These are phyloP conservation scores for Scutellaria galericulata DNA, from an alignment of 257 asterid genomes.

Conservation along the genomic window DNA sequence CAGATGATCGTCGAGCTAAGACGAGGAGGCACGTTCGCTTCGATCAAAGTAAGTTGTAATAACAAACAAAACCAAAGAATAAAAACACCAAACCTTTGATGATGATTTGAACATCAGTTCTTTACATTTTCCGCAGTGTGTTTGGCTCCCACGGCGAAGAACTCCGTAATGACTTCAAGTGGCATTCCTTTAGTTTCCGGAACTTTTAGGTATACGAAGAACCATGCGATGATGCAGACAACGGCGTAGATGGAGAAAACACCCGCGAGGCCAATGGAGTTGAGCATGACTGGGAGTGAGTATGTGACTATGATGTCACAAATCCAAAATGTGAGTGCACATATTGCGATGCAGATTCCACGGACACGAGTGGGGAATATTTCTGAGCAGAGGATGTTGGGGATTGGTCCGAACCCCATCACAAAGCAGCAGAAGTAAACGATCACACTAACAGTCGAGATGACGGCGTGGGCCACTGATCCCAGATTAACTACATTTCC, in stretches of 20 bases:
- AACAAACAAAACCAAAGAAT: not conserved
- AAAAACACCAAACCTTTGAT: constrained; percentile 10
- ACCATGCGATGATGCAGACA: constrained; percentile 70
- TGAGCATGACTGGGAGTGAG: constrained; percentile 75
- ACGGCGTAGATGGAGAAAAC: constrained; percentile 78
- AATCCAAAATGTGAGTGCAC: constrained; percentile 89
- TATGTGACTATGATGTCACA: constrained; percentile 86
- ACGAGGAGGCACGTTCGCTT: too few species aligned
- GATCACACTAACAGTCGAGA: constrained; percentile 81
- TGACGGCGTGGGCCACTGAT: constrained; percentile 55
- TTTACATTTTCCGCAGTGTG: constrained; percentile 43
- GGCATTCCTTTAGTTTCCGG: constrained; percentile 98
- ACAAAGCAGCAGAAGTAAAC: constrained; percentile 91
- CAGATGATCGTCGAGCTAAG: too few species aligned
- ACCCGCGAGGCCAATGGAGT: constrained; percentile 72
- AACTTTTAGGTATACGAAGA: constrained; percentile 77
- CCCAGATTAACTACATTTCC: constrained; percentile 72
- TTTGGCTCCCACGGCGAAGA: constrained; percentile 85
- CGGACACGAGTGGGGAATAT: constrained; percentile 95
- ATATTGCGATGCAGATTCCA: constrained; percentile 92
- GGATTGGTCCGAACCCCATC: constrained; percentile 94
- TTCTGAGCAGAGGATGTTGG: constrained; percentile 96
- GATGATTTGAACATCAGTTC: constrained; percentile 30
- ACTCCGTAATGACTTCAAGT: constrained; percentile 88
- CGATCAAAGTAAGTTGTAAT: constrained; percentile 18